Conservation (phyloP, 2,329 filamentous ascomycete species). For the Aspergillus sp. region DNA sequence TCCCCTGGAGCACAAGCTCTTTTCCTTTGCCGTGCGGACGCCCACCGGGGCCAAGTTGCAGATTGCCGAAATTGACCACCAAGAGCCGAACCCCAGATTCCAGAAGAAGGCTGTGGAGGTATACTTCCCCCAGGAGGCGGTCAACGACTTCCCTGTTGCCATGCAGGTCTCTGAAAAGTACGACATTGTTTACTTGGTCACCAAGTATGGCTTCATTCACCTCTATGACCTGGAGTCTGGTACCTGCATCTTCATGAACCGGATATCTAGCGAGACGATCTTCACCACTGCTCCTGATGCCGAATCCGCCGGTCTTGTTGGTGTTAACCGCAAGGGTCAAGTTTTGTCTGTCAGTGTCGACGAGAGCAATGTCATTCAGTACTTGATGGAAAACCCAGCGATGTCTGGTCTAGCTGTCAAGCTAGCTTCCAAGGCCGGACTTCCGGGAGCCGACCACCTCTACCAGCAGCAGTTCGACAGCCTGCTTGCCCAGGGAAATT, state of each 20-base stretch:
- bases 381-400: slow-evolving; percentile 93
- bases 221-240: slow-evolving; percentile 96
- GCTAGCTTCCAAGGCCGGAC: slow-evolving; percentile 87
- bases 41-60: slow-evolving; percentile 91
- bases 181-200: slow-evolving; percentile 94
- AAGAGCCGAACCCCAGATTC: slow-evolving; percentile 83
- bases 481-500: slow-evolving; percentile 76
- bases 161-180: slow-evolving; percentile 98
- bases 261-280: slow-evolving; percentile 98
- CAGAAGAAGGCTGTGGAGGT: slow-evolving; percentile 96
- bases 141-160: slow-evolving; percentile 95
- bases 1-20: slow-evolving; percentile 87
- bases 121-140: slow-evolving; percentile 93
- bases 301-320: slow-evolving; percentile 83
- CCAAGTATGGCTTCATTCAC: slow-evolving; percentile 98
- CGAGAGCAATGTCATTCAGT: slow-evolving; percentile 86
- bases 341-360: slow-evolving; percentile 92
- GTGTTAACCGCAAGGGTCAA: slow-evolving; percentile 96
- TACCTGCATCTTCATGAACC: slow-evolving; percentile 98
- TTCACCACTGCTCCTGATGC: slow-evolving; percentile 88
- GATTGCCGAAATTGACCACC: slow-evolving; percentile 95
- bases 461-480: slow-evolving; percentile 93
- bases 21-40: slow-evolving; percentile 92
- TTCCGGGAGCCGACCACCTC: slow-evolving; percentile 90
- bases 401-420: slow-evolving; percentile 94